Percentiles rank a stretch among this genome's conserved stretches.
phyloP scores from a whole-genome alignment of 495 filamentous ascomycete species.

The Tuber indicum region DNA sequence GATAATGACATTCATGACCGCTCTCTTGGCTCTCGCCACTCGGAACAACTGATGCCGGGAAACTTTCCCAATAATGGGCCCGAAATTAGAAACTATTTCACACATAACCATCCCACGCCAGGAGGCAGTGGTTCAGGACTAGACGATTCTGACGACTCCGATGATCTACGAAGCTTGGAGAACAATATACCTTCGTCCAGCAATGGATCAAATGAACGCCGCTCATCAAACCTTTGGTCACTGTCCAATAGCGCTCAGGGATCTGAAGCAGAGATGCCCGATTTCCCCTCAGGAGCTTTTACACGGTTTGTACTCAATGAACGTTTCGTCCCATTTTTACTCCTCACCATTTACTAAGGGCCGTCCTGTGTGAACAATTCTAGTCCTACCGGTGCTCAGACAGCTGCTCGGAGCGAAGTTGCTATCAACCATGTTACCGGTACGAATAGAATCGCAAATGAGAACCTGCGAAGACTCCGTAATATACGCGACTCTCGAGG shows the following conservation, averaged over 20 bases:
- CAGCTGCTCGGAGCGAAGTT: background rate
- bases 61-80: background rate
- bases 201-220: conserved; percentile 1
- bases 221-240: conserved; percentile 1
- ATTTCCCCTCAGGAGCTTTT: background rate
- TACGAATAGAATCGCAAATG: background rate
- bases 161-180: background rate
- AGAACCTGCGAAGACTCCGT: background rate
- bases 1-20: background rate
- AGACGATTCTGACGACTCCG: background rate
- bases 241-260: background rate
- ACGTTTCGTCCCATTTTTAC: background rate
- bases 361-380: background rate
- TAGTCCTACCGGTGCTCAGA: background rate
- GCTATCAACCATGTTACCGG: background rate
- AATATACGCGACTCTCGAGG: background rate
- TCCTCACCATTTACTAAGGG: background rate
- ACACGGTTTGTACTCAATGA: background rate
- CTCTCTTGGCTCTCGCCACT: background rate
- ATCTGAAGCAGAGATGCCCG: conserved; percentile 1
- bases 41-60: background rate
- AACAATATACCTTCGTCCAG: conserved; percentile 2
- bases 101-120: background rate
- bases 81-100: background rate
- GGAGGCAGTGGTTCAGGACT: background rate